phyloP scores from a whole-genome alignment of 495 filamentous ascomycete species.

The Neurospora hispaniola region DNA sequence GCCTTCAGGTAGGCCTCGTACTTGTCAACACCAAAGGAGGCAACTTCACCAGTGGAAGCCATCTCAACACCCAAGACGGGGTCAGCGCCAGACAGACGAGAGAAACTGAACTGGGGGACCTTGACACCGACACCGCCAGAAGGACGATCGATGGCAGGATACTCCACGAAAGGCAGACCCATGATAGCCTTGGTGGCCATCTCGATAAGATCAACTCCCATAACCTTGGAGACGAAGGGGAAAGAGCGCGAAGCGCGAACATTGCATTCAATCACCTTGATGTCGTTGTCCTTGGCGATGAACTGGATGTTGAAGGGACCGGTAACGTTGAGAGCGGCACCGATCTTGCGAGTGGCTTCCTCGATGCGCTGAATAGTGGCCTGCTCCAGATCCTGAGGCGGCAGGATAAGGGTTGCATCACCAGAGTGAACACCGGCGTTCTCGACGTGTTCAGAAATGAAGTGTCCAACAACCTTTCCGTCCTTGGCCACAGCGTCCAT shows the following conservation, averaged over 20 bases:
- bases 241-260: slow-evolving; percentile 93
- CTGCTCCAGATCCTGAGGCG: slow-evolving; percentile 83
- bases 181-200: slow-evolving; percentile 98
- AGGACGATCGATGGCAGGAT: slow-evolving; percentile 65
- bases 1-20: slow-evolving; percentile 97
- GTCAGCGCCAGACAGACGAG: slow-evolving; percentile 87
- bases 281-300: slow-evolving; percentile 98
- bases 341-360: slow-evolving; percentile 93
- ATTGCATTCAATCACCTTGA: slow-evolving; percentile 99
- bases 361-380: slow-evolving; percentile 87
- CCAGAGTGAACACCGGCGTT: slow-evolving; percentile 95
- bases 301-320: slow-evolving; percentile 99
- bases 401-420: slow-evolving; percentile 86
- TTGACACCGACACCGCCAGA: slow-evolving; percentile 89
- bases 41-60: slow-evolving; percentile 97
- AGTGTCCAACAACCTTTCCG: slow-evolving; percentile 81
- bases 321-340: slow-evolving; percentile 86
- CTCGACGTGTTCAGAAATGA: slow-evolving; percentile 93
- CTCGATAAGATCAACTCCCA: slow-evolving; percentile 96
- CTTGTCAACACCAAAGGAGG: slow-evolving; percentile 90
- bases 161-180: slow-evolving; percentile 67
- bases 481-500: slow-evolving; percentile 88
- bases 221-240: slow-evolving; percentile 97
- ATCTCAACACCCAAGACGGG: slow-evolving; percentile 97
- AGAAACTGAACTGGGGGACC: slow-evolving; percentile 98